A percentile compares a stretch with the other conserved stretches of the same genome.
These are phyloP conservation scores for Jamesozyma rosinii DNA, from an alignment of 805 yeast species.

Conservation along the genomic window DNA sequence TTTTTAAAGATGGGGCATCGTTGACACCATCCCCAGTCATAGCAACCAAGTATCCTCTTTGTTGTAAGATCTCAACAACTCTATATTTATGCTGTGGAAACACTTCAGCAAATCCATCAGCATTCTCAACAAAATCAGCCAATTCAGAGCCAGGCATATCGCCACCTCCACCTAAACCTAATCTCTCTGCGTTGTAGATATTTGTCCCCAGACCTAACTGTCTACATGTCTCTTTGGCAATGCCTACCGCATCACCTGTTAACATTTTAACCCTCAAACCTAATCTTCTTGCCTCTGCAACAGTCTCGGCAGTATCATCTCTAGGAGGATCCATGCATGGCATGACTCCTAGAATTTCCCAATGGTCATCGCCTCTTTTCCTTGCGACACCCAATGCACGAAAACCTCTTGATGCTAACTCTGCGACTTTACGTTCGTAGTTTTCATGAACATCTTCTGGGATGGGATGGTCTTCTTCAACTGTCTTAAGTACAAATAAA, in stretches of 20 bases:
- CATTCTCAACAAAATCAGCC: constrained; percentile 94
- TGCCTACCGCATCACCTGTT: constrained; percentile 98
- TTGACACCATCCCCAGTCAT: constrained; percentile 99
- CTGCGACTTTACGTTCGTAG: constrained; percentile 94
- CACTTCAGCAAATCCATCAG: constrained; percentile 97
- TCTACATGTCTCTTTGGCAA: constrained; percentile 96
- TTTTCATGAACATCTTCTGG: constrained; percentile 89
- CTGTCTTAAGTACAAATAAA: constrained; percentile 90
- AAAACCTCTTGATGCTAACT: constrained; percentile 96
- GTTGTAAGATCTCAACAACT: constrained; percentile 90
- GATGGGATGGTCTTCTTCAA: constrained; percentile 92
- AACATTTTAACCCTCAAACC: constrained; percentile 96
- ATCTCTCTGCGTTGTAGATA: constrained; percentile 92
- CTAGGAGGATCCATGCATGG: constrained; percentile 99
- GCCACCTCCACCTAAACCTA: constrained; percentile 93
- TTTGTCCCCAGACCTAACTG: constrained; percentile 94
- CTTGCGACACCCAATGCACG: constrained; percentile 97
- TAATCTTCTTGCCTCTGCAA: constrained; percentile 77
- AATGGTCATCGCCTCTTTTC: constrained; percentile 95
- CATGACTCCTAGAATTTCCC: constrained; percentile 97
- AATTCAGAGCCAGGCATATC: constrained; percentile 95
- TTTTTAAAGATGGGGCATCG: constrained; percentile 95
- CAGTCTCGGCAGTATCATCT: constrained; percentile 94
- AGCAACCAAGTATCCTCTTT: constrained; percentile 94
- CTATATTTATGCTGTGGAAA: constrained; percentile 97